A percentile compares a stretch with the other conserved stretches of the same genome.
Evolutionary conservation across 805 yeast genomes (phyloP).

Genomic region (Ogataea populi-albae): DNA sequence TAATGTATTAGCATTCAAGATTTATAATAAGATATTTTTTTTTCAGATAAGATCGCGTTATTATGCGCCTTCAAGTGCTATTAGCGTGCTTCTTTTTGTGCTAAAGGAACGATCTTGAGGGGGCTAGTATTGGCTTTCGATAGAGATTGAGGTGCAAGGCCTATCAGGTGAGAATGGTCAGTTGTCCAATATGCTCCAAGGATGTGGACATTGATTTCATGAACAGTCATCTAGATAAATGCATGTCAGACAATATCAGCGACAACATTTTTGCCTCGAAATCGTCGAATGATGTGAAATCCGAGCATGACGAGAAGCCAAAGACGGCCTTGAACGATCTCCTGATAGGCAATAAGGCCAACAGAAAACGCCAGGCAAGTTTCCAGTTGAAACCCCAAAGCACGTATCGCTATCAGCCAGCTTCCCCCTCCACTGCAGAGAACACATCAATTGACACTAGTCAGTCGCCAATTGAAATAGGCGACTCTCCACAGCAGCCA

Average conservation of each 20-base stretch:
- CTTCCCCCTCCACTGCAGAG: not conserved
- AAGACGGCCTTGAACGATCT: constrained; percentile 16
- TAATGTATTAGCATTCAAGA: no score
- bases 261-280: no score
- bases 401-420: constrained; percentile 14
- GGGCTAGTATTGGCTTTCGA: no score
- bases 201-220: constrained; percentile 29
- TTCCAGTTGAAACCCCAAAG: constrained; percentile 9
- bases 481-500: constrained; percentile 4
- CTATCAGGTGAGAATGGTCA: constrained; percentile 23
- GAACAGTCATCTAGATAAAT: constrained; percentile 36
- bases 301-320: no score
- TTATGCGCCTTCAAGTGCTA: no score
- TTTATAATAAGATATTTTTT: no score
- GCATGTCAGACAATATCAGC: no score
- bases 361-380: constrained; percentile 3
- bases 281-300: no score
- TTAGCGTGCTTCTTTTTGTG: no score
- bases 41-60: no score
- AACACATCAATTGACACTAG: not conserved
- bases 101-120: no score
- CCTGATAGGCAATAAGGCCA: constrained; percentile 12
- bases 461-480: constrained; percentile 1
- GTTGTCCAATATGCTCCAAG: constrained; percentile 34
- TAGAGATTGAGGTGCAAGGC: no score